Evolutionary conservation across 805 yeast genomes (phyloP).

Genomic region (Candida nonsorbophila): DNA sequence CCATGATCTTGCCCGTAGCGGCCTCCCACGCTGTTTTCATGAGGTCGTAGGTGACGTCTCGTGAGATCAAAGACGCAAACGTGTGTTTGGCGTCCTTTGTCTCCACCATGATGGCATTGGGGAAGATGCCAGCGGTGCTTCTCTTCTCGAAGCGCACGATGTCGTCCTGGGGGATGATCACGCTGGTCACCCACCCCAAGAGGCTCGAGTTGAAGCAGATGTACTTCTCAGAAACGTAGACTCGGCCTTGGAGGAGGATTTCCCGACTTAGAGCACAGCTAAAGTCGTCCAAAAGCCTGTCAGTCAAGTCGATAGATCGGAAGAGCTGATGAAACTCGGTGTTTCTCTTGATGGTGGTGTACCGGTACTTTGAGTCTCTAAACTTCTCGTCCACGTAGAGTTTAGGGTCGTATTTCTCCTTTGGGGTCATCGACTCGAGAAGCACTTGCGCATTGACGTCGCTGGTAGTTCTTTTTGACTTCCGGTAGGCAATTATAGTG

Average conservation of each 20-base stretch:
- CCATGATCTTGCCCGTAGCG: slow-evolving; percentile 21
- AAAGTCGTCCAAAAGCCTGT: slow-evolving; percentile 77
- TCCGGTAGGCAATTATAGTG: slow-evolving; percentile 33
- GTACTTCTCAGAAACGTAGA: slow-evolving; percentile 73
- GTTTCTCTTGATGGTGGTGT: slow-evolving; percentile 59
- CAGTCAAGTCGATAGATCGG: slow-evolving; percentile 60
- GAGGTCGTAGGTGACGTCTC: slow-evolving; percentile 72
- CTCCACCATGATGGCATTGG: slow-evolving; percentile 77
- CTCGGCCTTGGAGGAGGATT: slow-evolving; percentile 79
- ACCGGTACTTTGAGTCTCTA: slow-evolving; percentile 54
- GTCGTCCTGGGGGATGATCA: slow-evolving; percentile 67
- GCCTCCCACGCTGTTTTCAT: slow-evolving; percentile 67
- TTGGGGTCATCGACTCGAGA: slow-evolving; percentile 9
- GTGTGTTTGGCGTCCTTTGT: slow-evolving; percentile 61
- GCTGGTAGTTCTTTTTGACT: slow-evolving; percentile 27
- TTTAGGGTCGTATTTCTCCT: slow-evolving; percentile 29
- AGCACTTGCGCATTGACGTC: slow-evolving; percentile 18
- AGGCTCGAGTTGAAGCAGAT: slow-evolving; percentile 84
- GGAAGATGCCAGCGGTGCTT: slow-evolving; percentile 82
- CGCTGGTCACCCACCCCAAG: slow-evolving; percentile 85
- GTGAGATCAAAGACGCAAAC: slow-evolving; percentile 81
- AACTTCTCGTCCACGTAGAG: slow-evolving; percentile 56
- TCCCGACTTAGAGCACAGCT: slow-evolving; percentile 88
- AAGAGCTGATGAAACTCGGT: slow-evolving; percentile 75
- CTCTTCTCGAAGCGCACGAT: slow-evolving; percentile 72